Conservation (phyloP, 2,329 filamentous ascomycete species). For the Purpureocillium lavendulum region DNA sequence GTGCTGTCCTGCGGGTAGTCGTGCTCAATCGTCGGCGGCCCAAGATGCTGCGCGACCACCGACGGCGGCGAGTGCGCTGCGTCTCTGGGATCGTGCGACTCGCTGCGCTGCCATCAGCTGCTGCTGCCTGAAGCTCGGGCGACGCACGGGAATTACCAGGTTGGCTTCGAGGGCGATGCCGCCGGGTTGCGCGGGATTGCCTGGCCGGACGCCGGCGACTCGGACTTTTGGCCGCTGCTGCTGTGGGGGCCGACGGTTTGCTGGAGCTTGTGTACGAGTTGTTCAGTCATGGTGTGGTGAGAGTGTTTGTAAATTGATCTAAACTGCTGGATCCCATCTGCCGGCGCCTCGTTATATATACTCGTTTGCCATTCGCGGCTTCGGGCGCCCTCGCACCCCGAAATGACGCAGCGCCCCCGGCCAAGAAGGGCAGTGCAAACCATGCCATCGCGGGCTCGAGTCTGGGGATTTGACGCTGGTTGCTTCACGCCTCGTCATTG, state of each 20-base stretch:
- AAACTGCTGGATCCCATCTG: no score
- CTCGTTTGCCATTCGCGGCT: no score
- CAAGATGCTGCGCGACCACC: constrained; percentile 13
- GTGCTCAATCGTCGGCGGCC: constrained; percentile 19
- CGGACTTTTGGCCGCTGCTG: neutral
- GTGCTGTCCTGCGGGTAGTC: constrained; percentile 20
- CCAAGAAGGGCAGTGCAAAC: no score
- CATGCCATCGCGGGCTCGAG: no score
- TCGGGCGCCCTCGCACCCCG: no score
- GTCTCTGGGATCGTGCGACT: constrained; percentile 5
- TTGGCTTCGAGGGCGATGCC: neutral
- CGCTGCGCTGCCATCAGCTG: neutral
- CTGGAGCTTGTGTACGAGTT: neutral
- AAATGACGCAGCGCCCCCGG: no score
- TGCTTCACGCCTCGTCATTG: no score
- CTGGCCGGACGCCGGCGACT: neutral
- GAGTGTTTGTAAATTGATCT: no score
- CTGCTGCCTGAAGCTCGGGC: no score
- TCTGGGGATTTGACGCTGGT: no score
- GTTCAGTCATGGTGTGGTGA: neutral
- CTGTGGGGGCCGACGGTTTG: neutral
- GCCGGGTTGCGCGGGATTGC: neutral
- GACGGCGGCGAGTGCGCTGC: constrained; percentile 18
- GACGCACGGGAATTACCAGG: neutral
- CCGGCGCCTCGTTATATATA: no score